These are phyloP conservation scores for Aspergillus ostianus DNA, from an alignment of 495 filamentous ascomycete genomes.

Conservation along the genomic window DNA sequence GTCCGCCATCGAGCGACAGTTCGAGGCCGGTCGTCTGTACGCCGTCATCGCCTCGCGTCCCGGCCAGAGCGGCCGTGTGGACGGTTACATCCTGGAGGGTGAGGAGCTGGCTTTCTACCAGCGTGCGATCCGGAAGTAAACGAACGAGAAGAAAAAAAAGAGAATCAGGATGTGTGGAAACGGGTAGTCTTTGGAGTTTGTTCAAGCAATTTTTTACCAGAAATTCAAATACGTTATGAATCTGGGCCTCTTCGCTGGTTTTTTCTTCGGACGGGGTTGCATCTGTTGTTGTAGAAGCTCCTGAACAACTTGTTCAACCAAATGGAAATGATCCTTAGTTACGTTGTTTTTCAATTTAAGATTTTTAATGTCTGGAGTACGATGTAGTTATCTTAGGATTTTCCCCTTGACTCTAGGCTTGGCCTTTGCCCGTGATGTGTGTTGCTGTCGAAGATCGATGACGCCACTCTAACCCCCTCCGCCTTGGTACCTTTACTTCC, in stretches of 20 bases:
- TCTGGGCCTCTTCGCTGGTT: constrained; percentile 30
- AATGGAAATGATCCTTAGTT: constrained; percentile 36
- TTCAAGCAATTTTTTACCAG: constrained; percentile 39
- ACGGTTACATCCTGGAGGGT: constrained; percentile 98
- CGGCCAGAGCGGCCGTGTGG: constrained; percentile 91
- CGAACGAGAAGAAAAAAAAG: constrained; percentile 37
- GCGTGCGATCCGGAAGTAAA: constrained; percentile 94
- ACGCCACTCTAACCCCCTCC: background rate
- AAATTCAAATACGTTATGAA: constrained; percentile 34
- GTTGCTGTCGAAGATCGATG: background rate
- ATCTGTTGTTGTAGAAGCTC: constrained; percentile 34
- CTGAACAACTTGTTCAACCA: constrained; percentile 13
- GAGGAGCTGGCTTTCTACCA: constrained; percentile 99
- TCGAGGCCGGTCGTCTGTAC: constrained; percentile 95
- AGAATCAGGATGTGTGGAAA: constrained; percentile 31
- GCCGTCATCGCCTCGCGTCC: constrained; percentile 89
- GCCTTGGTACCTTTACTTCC: too few species aligned
- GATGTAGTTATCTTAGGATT: too few species aligned
- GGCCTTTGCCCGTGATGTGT: too few species aligned
- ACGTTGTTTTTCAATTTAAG: constrained; percentile 13
- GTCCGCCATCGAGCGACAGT: constrained; percentile 87
- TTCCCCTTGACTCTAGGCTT: too few species aligned
- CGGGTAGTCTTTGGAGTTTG: constrained; percentile 47
- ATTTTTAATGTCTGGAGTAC: constrained; percentile 10
- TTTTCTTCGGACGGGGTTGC: constrained; percentile 23